Conservation (phyloP, 257 asterid species). For the Solanum phureja region DNA sequence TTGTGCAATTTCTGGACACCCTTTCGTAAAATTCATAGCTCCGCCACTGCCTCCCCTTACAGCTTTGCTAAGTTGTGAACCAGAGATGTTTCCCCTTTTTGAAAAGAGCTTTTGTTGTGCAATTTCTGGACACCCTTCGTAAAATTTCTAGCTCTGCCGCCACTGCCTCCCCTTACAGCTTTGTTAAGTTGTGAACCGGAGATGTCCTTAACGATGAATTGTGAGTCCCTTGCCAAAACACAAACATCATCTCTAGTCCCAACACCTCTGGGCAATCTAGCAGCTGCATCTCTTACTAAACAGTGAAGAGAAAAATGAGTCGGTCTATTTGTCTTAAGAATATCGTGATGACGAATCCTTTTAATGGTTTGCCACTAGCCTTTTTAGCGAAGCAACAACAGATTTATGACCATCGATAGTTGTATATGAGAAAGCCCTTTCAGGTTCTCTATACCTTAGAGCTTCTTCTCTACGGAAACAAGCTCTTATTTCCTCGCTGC, state of each 20-base stretch:
- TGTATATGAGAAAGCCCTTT: conserved; percentile 72
- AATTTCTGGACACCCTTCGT: too few relatives aligned
- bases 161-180: conserved; percentile 70
- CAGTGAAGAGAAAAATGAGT: conserved; percentile 86
- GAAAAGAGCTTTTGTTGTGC: too few relatives aligned
- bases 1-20: too few relatives aligned
- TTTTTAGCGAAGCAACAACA: conserved; percentile 77
- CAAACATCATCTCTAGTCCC: conserved; percentile 93
- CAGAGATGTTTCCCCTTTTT: too few relatives aligned
- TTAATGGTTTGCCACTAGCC: not conserved
- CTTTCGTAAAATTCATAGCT: too few relatives aligned
- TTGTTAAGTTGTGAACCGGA: conserved; percentile 80
- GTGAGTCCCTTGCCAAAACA: conserved; percentile 81
- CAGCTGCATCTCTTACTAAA: conserved; percentile 90
- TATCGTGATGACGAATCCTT: conserved; percentile 80
- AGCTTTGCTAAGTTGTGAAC: too few relatives aligned
- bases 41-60: too few relatives aligned
- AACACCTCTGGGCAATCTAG: conserved; percentile 89
- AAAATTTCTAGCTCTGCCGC: too few relatives aligned
- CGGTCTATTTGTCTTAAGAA: conserved; percentile 79
- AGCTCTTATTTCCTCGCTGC: too few relatives aligned
- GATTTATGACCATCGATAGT: conserved; percentile 79
- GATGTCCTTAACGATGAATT: conserved; percentile 79
- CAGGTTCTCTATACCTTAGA: conserved; percentile 86
- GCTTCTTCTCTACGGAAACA: not conserved